These are phyloP conservation scores for Rosellinia necatrix DNA, from an alignment of 2,329 filamentous ascomycete species.

Conservation along the genomic window DNA sequence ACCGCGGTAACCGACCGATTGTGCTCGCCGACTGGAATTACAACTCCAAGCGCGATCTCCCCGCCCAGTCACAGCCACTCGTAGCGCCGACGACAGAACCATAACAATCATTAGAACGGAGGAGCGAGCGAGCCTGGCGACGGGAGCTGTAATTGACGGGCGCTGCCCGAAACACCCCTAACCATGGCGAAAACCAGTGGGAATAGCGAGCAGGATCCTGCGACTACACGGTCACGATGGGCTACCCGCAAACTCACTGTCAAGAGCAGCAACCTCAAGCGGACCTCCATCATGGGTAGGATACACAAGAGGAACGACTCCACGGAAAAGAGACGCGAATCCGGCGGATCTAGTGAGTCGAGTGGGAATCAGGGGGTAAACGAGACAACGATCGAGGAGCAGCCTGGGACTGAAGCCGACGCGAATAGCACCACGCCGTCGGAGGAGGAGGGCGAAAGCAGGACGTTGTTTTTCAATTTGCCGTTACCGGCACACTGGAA, in stretches of 20 bases:
- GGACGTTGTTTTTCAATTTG: constrained; percentile 83
- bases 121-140: constrained; percentile 48
- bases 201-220: constrained; percentile 46
- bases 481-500: constrained; percentile 74
- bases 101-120: constrained; percentile 34
- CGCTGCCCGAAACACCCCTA: constrained; percentile 46
- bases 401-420: constrained; percentile 45
- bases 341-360: constrained; percentile 32
- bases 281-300: constrained; percentile 79
- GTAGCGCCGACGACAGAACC: constrained; percentile 6
- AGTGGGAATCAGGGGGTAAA: constrained; percentile 41
- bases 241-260: constrained; percentile 87
- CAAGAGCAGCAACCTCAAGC: constrained; percentile 76
- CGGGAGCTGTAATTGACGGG: constrained; percentile 48
- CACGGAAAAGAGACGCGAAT: constrained; percentile 71
- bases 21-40: constrained; percentile 7
- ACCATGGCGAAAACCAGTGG: constrained; percentile 44
- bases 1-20: constrained; percentile 1
- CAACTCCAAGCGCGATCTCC: constrained; percentile 8
- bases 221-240: constrained; percentile 86
- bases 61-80: background rate
- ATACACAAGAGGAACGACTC: constrained; percentile 65
- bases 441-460: constrained; percentile 48
- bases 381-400: constrained; percentile 38
- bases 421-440: constrained; percentile 43